phyloP scores from a whole-genome alignment of 345 rosid species.

The Geranium rotundifolium region DNA sequence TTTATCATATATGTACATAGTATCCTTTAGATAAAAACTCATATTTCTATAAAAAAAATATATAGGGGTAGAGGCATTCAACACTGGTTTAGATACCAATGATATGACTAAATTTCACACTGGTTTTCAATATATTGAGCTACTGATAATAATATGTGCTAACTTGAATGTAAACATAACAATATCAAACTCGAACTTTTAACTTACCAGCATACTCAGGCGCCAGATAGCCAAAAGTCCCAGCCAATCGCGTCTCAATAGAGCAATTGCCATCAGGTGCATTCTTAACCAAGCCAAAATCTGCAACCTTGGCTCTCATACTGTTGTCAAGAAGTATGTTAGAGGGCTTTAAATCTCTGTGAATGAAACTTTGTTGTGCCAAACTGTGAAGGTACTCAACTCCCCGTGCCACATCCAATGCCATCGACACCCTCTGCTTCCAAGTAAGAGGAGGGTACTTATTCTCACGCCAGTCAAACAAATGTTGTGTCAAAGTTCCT shows the following conservation, averaged over 20 bases:
- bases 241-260: constrained; percentile 76
- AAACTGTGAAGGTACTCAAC: constrained; percentile 83
- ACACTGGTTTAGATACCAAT: not conserved
- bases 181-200: constrained; percentile 1
- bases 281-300: constrained; percentile 78
- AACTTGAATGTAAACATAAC: not conserved
- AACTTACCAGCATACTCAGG: constrained; percentile 88
- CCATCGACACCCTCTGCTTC: constrained; percentile 70
- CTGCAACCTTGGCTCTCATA: constrained; percentile 92
- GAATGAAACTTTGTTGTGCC: constrained; percentile 88
- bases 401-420: constrained; percentile 85
- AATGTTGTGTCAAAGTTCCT: constrained; percentile 63
- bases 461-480: constrained; percentile 43
- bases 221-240: constrained; percentile 92
- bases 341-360: constrained; percentile 79
- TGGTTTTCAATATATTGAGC: not conserved
- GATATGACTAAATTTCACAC: not conserved
- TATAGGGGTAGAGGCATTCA: not conserved
- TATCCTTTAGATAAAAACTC: not conserved
- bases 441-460: constrained; percentile 48
- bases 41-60: not conserved
- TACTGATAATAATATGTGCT: not conserved
- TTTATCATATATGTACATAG: no score
- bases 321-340: constrained; percentile 84
- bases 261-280: constrained; percentile 86